phyloP scores from a whole-genome alignment of 805 yeast species.

The Saccharomyces eubayanus region DNA sequence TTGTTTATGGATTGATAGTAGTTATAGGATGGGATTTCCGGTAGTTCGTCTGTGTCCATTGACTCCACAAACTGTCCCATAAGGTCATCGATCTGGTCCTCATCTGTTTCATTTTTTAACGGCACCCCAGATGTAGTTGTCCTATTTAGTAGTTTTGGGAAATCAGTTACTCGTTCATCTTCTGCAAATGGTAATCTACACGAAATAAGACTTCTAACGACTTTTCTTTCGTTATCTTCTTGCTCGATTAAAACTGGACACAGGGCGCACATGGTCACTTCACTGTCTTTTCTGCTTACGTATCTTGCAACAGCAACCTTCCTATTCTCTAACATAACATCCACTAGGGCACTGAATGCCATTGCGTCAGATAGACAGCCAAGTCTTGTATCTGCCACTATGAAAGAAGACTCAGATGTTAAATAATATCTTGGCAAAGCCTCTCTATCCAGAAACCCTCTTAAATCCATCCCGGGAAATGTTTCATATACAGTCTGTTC shows the following conservation, averaged over 20 bases:
- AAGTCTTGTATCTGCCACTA: slow-evolving; percentile 35
- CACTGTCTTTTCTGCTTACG: slow-evolving; percentile 43
- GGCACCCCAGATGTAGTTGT: slow-evolving; percentile 28
- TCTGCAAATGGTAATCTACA: slow-evolving; percentile 63
- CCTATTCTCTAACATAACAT: slow-evolving; percentile 41
- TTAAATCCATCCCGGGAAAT: slow-evolving; percentile 49
- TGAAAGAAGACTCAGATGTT: slow-evolving; percentile 49
- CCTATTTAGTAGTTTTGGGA: slow-evolving; percentile 34
- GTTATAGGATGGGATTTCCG: slow-evolving; percentile 9
- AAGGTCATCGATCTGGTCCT: slow-evolving; percentile 31
- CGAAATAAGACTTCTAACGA: slow-evolving; percentile 38
- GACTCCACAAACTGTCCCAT: slow-evolving; percentile 40
- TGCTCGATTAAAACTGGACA: slow-evolving; percentile 36
- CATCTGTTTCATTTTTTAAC: slow-evolving; percentile 28
- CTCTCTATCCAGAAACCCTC: slow-evolving; percentile 46
- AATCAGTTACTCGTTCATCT: slow-evolving; percentile 57
- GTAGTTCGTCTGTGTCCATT: slow-evolving; percentile 35
- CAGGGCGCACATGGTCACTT: slow-evolving; percentile 47
- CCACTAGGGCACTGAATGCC: slow-evolving; percentile 42
- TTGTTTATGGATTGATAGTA: slow-evolving; percentile 16
- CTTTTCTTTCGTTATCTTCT: slow-evolving; percentile 7
- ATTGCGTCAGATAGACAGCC: slow-evolving; percentile 33
- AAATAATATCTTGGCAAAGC: slow-evolving; percentile 52
- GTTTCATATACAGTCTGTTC: slow-evolving; percentile 36
- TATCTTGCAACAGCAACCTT: slow-evolving; percentile 54